These are phyloP conservation scores for Colletotrichum cuscutae DNA, from an alignment of 2,329 filamentous ascomycete genomes.

Conservation along the genomic window DNA sequence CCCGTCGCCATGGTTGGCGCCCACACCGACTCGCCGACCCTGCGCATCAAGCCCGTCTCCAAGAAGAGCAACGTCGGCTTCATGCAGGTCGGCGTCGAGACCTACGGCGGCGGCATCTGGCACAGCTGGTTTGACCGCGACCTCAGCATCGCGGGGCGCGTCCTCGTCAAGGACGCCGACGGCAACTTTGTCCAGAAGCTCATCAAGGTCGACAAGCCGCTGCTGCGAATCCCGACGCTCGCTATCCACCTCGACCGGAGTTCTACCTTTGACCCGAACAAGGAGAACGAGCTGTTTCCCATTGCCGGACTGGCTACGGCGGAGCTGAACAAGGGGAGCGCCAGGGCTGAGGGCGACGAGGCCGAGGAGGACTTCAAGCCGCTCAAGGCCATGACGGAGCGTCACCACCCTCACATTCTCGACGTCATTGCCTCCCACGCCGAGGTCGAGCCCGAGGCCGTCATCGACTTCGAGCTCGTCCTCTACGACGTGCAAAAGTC, in stretches of 20 bases:
- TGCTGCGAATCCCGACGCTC: constrained; percentile 91
- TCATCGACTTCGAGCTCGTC: constrained; percentile 96
- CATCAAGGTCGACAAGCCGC: constrained; percentile 89
- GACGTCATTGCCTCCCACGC: constrained; percentile 86
- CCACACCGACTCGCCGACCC: constrained; percentile 93
- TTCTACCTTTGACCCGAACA: constrained; percentile 91
- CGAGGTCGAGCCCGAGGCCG: constrained; percentile 73
- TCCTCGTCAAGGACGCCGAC: constrained; percentile 79
- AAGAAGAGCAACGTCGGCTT: constrained; percentile 90
- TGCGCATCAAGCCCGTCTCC: constrained; percentile 93
- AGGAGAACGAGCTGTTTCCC: constrained; percentile 94
- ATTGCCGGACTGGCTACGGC: constrained; percentile 89
- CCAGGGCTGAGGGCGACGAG: constrained; percentile 53
- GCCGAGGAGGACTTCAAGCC: constrained; percentile 73
- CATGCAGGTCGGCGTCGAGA: constrained; percentile 94
- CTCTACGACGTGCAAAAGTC: constrained; percentile 96
- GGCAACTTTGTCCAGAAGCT: constrained; percentile 85
- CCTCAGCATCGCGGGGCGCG: constrained; percentile 87
- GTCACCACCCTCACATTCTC: constrained; percentile 90
- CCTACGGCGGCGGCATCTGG: constrained; percentile 97
- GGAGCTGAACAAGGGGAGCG: constrained; percentile 80
- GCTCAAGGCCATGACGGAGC: constrained; percentile 79
- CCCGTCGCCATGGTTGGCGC: constrained; percentile 93
- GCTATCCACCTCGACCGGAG: constrained; percentile 94
- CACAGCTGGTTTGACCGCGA: constrained; percentile 99